phyloP scores from a whole-genome alignment of 148 eudicot genomes.

The Selenicereus undatus region DNA sequence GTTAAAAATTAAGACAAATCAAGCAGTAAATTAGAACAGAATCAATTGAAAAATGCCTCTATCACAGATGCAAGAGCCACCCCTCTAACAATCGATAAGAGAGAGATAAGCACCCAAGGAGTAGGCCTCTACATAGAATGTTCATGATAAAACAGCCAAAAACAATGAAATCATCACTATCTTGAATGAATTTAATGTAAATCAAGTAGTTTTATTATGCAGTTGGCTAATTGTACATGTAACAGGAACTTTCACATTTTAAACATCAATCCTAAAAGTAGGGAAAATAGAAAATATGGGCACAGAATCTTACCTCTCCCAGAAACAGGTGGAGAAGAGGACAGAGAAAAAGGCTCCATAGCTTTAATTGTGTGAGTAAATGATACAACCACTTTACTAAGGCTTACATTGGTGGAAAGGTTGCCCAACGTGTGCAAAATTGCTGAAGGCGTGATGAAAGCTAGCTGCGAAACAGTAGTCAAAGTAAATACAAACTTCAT shows the following conservation, averaged over 20 bases:
- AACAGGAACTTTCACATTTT: background rate
- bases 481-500: background rate
- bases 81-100: conserved; percentile 91
- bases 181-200: background rate
- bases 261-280: background rate
- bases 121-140: conserved; percentile 52
- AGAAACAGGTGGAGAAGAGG: conserved; percentile 66
- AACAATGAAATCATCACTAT: conserved; percentile 2
- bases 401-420: conserved; percentile 91
- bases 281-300: background rate
- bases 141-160: background rate
- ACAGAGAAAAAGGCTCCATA: conserved; percentile 98
- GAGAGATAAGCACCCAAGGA: conserved; percentile 74
- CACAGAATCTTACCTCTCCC: conserved; percentile 56
- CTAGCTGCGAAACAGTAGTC: conserved; percentile 53
- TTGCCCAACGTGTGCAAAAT: conserved; percentile 78
- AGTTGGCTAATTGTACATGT: background rate
- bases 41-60: conserved; percentile 73
- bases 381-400: conserved; percentile 90
- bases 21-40: conserved; percentile 2
- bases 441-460: conserved; percentile 73
- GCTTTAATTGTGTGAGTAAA: conserved; percentile 97
- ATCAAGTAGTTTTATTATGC: background rate
- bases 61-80: conserved; percentile 88
- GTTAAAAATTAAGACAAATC: conserved; percentile 3